These are phyloP conservation scores for Camellia granthamiana DNA, from an alignment of 148 eudicot species.

Conservation along the genomic window DNA sequence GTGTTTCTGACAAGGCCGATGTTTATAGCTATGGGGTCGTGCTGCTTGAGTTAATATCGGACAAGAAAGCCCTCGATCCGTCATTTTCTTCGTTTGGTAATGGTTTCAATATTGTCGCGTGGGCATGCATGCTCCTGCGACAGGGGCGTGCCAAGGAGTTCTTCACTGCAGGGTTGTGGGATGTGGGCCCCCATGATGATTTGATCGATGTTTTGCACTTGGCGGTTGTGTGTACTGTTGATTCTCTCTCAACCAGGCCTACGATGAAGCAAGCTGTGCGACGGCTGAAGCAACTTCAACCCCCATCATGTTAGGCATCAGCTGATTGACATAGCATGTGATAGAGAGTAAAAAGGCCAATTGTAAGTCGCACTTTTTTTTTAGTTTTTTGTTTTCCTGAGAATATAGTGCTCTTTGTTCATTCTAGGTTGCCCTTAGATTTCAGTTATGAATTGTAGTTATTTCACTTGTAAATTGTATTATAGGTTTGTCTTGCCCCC, in stretches of 20 bases:
- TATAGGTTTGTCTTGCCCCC: not conserved
- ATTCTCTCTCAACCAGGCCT: conserved; percentile 46
- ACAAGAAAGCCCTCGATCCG: conserved; percentile 48
- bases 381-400: no score
- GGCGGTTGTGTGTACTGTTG: conserved; percentile 52
- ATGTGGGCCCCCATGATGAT: conserved; percentile 55
- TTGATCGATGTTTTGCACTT: conserved; percentile 48
- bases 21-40: conserved; percentile 63
- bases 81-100: conserved; percentile 48
- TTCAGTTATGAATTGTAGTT: not conserved
- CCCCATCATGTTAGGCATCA: conserved; percentile 31
- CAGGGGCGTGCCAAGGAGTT: conserved; percentile 55
- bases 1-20: conserved; percentile 58
- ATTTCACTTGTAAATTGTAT: not conserved
- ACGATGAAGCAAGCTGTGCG: conserved; percentile 54
- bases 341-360: conserved; percentile 13
- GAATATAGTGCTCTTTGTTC: not conserved
- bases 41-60: conserved; percentile 49
- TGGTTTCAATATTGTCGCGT: conserved; percentile 53
- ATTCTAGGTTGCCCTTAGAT: no score
- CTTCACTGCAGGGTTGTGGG: conserved; percentile 50
- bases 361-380: not conserved
- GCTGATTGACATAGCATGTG: not conserved
- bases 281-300: conserved; percentile 51
- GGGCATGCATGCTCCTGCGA: conserved; percentile 48